Conservation (phyloP, 148 eudicot species). For the Spergularia bocconei region DNA sequence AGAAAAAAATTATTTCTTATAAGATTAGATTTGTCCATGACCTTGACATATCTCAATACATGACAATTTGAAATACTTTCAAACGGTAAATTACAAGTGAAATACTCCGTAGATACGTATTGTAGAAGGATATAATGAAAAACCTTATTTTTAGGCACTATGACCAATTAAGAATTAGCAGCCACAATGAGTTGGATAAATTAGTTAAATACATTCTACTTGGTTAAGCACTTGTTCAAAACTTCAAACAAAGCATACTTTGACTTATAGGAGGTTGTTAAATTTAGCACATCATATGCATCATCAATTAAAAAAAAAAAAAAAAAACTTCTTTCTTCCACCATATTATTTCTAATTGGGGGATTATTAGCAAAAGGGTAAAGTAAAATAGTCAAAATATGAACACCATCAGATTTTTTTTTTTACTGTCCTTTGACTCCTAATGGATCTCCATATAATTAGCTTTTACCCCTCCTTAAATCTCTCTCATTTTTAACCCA, state of each 20-base stretch:
- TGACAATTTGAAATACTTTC: not conserved
- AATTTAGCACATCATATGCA: constrained; percentile 24
- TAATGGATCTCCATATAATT: constrained; percentile 23
- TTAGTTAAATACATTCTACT: constrained; percentile 10
- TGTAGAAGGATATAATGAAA: constrained; percentile 10
- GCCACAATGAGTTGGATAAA: constrained; percentile 1
- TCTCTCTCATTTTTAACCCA: constrained; percentile 2
- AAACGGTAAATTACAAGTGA: constrained; percentile 4
- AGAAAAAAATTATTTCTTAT: too few relatives aligned
- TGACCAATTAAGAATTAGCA: constrained; percentile 26
- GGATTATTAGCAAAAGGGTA: not conserved
- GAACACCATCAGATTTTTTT: not conserved
- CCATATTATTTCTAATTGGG: not conserved
- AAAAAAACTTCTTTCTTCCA: not conserved
- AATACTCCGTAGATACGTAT: too few relatives aligned
- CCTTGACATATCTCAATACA: too few relatives aligned
- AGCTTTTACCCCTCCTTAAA: constrained; percentile 11
- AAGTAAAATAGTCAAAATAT: not conserved
- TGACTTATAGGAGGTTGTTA: constrained; percentile 15
- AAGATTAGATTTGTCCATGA: too few relatives aligned
- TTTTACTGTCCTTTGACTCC: constrained; percentile 31
- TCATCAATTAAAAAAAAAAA: constrained; percentile 9
- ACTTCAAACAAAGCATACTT: constrained; percentile 6
- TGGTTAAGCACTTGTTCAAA: not conserved
- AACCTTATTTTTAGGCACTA: constrained; percentile 32